Conservation (phyloP, 768 basidiomycete species). For the Tricholoma bakamatsutake region DNA sequence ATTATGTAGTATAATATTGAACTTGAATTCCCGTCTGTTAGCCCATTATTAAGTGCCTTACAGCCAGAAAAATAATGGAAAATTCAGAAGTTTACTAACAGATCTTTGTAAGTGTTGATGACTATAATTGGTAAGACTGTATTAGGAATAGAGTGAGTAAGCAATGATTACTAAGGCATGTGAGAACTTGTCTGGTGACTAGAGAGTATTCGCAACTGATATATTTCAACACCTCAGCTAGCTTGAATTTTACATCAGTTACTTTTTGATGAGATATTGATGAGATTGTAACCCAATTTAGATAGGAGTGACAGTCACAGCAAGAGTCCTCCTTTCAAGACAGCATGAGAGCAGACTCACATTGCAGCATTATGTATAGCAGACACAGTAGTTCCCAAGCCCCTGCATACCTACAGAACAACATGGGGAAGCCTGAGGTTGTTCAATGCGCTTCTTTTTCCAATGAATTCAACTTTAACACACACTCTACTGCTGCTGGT, state of each 20-base stretch:
- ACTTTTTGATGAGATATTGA: not conserved
- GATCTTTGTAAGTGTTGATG: no score
- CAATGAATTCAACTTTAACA: not conserved
- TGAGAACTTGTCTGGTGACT: no score
- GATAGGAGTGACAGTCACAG: not conserved
- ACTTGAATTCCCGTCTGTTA: no score
- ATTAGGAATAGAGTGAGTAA: no score
- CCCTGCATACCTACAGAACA: slow-evolving; percentile 3
- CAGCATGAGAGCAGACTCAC: not conserved
- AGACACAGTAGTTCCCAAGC: not conserved
- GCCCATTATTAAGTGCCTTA: no score
- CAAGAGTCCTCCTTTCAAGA: no score
- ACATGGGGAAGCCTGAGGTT: slow-evolving; percentile 6
- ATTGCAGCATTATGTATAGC: not conserved
- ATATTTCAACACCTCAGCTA: no score
- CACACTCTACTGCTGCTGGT: not conserved
- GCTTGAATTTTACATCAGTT: not conserved
- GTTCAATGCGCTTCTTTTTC: not conserved
- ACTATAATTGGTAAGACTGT: no score
- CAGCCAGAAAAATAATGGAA: no score
- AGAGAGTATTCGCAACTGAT: not conserved
- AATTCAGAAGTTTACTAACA: no score
- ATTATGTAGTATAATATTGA: no score
- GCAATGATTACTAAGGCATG: no score
- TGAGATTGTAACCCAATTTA: not conserved